Percentiles rank a stretch among this genome's conserved stretches.
Conservation (phyloP, 139 green algal genomes). For the Chlamydomonas schloesseri region DNA sequence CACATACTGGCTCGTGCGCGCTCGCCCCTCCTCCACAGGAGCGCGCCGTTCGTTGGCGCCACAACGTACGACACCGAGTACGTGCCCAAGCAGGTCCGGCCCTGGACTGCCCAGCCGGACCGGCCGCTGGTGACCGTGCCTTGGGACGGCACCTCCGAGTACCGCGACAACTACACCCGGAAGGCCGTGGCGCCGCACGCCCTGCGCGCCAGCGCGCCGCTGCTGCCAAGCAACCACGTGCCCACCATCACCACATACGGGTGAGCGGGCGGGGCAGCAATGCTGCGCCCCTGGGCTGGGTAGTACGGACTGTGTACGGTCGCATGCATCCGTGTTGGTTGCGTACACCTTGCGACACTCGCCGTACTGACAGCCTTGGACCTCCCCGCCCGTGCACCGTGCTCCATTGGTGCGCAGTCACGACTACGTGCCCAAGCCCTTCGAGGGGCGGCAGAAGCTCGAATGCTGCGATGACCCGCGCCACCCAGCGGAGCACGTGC, state of each 20-base stretch:
- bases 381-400: too few relatives aligned
- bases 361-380: too few relatives aligned
- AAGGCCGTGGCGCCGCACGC: neutral
- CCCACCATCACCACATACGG: slow-evolving; percentile 41
- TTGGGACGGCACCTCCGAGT: slow-evolving; percentile 14
- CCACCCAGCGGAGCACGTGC: neutral
- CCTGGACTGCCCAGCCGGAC: neutral
- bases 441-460: neutral
- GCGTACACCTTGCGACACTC: too few relatives aligned
- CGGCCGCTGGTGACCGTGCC: neutral
- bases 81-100: neutral
- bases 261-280: neutral
- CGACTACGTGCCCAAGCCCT: slow-evolving; percentile 32
- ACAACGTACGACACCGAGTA: slow-evolving; percentile 35
- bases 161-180: slow-evolving; percentile 7
- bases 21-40: too few relatives aligned
- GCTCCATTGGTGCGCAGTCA: neutral
- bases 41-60: slow-evolving; percentile 16
- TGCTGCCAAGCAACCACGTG: slow-evolving; percentile 34
- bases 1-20: too few relatives aligned
- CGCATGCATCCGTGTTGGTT: too few relatives aligned
- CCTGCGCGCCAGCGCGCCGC: neutral
- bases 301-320: too few relatives aligned
- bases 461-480: slow-evolving; percentile 19
- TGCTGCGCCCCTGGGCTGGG: too few relatives aligned